Evolutionary conservation across 345 rosid genomes (phyloP), one percentile per base, ranked within the genome.

Genomic region (Cardamine occulta): DNA sequence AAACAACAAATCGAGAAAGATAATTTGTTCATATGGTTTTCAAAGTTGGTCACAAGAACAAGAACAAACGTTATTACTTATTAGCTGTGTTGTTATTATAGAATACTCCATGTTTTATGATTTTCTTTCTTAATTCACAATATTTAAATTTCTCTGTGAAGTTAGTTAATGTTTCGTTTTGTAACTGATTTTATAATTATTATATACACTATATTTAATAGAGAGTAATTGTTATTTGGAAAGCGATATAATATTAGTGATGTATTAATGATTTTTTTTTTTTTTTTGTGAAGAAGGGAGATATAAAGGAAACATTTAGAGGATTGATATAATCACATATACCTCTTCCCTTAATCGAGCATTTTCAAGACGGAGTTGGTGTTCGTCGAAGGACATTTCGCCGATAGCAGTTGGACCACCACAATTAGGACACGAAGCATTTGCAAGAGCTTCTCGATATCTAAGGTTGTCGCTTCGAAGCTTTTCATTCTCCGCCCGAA

Each of bases 371-470:
- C 98, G 87, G 42, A 95, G 70, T 74, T 95, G 97, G 68, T 95
- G 99, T 76, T 95, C 99, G 48, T 90, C 97, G 57, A 88, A 90
- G 12, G 99, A 92, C 96, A 92, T 92, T 63, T 95, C 97, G 32
- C 98, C 99, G 10, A 95, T 76, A 23, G 96, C 88, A 0, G 99
- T 92, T 2, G 97, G 97, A 15, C 99, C 98, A 34, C 99, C 98
- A 57, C 99, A 95, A 54, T 84, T 95, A 44, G 98, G 99, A 74
- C 99, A 95, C 1, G 98, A 87, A 63, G 98, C 87, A 75, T 91
- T 95, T 82, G 86, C 78, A 44, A 95, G 88, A 61, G 99, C 98
- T 72, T 92, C 99, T 72, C 98, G 78, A 59, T 82, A 92, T 74
- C 96, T 81, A 84, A 88, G 86, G 78, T 90, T 92, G 42, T 95